Base-by-base conservation (phyloP, 2,329 filamentous ascomycete species). In the Stagonosporopsis chrysanthemi region DNA sequence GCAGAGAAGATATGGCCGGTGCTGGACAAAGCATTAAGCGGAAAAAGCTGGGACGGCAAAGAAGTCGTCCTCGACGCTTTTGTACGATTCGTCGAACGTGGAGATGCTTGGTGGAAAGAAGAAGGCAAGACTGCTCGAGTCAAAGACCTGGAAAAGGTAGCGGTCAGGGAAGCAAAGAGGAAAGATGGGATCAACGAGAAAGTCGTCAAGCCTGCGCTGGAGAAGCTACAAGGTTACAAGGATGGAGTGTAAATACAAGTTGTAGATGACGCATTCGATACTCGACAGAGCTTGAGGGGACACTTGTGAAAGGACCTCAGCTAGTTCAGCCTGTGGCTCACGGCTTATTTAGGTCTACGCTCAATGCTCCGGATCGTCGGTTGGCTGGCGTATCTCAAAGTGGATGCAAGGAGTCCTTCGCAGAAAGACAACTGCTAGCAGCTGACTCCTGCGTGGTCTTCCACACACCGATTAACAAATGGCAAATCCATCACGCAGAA, bases 21-120 rank as follows among this genome's bases (percentile, higher is more conserved):
- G 1, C 82, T 97, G 44, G 91, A 97, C 62, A 91, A 90, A 69
- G 87, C 91, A 1, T 78, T 98, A 38, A 85, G 87, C 2, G 87
- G 96, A 12, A 98, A 97, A 82, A 97, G 93, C 0, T 99, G 97
- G 82, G 84, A 90, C 0, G 92, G 92, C 22, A 99, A 99, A 73
- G 92, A 97, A 77, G 88, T 87, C 64, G 85, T 99, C 29, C 81
- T 98, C 2, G 83, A 87, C 40, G 88, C 90, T 6, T 92, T 95
- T 74, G 89, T 92, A 4, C 84, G 87, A 56, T 95, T 98, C 67
- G 87, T 90, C 0, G 83, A 86, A 67, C 86, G 88, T 61, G 85
- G 85, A 0, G 83, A 83, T 62, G 75, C 75, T 7, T 79, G 91
- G 28, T 86, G 84, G 80, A 68, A 75, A 36, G 88, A 87, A 81